Evolutionary conservation across 768 basidiomycete genomes (phyloP), one percentile per base, ranked within the genome.

Genomic region (Lentinula lateritia): DNA sequence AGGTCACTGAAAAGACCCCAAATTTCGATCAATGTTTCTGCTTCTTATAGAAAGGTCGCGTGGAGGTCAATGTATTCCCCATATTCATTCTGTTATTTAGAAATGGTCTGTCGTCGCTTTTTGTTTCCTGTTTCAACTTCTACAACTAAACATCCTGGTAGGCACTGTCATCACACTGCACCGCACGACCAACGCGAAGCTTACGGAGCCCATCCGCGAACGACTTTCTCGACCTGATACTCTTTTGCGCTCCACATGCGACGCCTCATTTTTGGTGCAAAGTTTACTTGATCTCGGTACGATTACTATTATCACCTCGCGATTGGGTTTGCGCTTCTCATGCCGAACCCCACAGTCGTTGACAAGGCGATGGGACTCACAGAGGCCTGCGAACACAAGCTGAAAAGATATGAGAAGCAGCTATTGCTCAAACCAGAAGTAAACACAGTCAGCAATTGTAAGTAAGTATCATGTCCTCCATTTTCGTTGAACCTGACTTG

Each of bases 301-400:
- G 73, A 18, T 1, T 28, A 23, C 35, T 34, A 9, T 46, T 2
- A 52, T 32, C 36, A 13, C 6, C 28, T 28, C 28, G 3, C 28
- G 3, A 28, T 28, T 28, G 28, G 50, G 23, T 13, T 18, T 43
- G 34, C 32, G 18, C 36, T 23, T 4, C 41, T 41, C 10, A 16
- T 35, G 5, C 28, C 36, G 50, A 2, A 41, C 32, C 1, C 12
- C n/a, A 6, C 61, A 87, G 85, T 85, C 18, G 87, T 88, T 6
- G 88, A 90, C 69, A 78, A 82, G 38, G 79, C 83, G 0, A 69
- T 90, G 16, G 84, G 86, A 64, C 78, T 89, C 20, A 80, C 88
- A 41, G 88, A 89, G 59, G 83, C 84, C 62, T 89, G 88, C 68
- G 86, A 86, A 62, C 72, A 77, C 61, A 83, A 82, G 65, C 81